Conservation (phyloP, 2,329 filamentous ascomycete species). For the Mariannaea sp. region DNA sequence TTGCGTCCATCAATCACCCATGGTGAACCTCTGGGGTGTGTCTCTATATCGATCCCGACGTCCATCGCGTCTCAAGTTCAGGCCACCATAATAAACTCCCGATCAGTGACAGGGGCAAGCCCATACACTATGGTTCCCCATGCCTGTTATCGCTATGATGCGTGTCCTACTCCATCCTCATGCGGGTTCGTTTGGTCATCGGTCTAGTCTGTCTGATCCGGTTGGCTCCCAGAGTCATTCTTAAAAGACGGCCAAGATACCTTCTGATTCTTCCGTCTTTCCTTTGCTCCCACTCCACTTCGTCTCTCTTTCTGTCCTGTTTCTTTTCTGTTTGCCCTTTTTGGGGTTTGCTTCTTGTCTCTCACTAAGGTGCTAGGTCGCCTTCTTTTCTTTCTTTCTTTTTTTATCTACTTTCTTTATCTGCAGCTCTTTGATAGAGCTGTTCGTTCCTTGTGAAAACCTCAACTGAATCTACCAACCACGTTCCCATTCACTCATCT, state of each 20-base stretch:
- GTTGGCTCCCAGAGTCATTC: constrained; percentile 4
- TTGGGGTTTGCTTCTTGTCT: constrained; percentile 35
- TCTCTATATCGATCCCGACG: constrained; percentile 8
- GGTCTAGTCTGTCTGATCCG: background rate
- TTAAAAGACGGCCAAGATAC: constrained; percentile 26
- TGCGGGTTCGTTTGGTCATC: constrained; percentile 16
- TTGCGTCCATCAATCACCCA: constrained; percentile 11
- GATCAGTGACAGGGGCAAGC: constrained; percentile 31
- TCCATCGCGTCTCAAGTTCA: constrained; percentile 38
- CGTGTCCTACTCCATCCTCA: constrained; percentile 4
- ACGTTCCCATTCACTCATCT: constrained; percentile 11
- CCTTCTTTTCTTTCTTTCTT: constrained; percentile 29
- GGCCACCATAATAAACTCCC: constrained; percentile 32
- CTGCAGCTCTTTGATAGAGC: constrained; percentile 37
- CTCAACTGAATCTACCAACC: too few relatives aligned
- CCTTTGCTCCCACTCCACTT: constrained; percentile 22
- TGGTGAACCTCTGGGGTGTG: constrained; percentile 13
- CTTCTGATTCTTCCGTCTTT: constrained; percentile 11
- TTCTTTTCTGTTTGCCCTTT: constrained; percentile 32
- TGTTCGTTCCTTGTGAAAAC: constrained; percentile 30
- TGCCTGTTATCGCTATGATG: constrained; percentile 20
- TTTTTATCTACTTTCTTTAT: background rate
- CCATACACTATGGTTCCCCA: constrained; percentile 19
- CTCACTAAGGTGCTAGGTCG: constrained; percentile 38
- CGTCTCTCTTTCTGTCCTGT: constrained; percentile 26